phyloP scores from a whole-genome alignment of 2,329 filamentous ascomycete species.

The Simplicillium aogashimaense region DNA sequence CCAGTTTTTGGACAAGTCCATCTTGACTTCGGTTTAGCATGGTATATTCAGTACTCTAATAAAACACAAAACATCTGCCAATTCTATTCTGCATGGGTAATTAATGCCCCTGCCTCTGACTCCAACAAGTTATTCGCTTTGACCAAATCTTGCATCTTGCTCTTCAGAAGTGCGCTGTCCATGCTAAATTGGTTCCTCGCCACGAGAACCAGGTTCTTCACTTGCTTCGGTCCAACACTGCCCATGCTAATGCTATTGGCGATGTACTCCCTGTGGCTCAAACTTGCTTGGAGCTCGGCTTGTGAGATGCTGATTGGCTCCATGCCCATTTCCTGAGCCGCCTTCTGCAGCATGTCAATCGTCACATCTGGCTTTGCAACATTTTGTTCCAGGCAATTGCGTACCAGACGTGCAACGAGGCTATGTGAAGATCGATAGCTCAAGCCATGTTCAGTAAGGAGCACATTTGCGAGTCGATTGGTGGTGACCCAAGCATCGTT shows the following conservation, averaged over 20 bases:
- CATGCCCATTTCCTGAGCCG: conserved; percentile 12
- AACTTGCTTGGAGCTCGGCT: conserved; percentile 13
- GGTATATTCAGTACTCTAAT: neutral
- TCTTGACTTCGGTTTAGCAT: neutral
- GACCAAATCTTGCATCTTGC: neutral
- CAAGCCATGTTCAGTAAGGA: neutral
- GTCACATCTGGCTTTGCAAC: conserved; percentile 1
- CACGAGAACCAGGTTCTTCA: conserved; percentile 1
- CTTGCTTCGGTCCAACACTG: conserved; percentile 1
- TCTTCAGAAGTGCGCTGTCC: neutral
- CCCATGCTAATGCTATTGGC: conserved; percentile 1
- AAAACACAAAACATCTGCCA: no score
- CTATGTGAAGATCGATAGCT: conserved; percentile 2
- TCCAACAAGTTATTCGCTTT: neutral
- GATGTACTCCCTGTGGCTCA: conserved; percentile 2
- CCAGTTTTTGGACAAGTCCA: neutral
- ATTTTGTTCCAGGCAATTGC: conserved; percentile 1
- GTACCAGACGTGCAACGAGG: conserved; percentile 1
- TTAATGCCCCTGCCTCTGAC: no score
- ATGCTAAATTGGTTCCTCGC: neutral
- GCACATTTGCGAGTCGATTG: conserved; percentile 2
- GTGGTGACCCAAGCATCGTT: conserved; percentile 3
- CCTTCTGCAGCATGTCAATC: conserved; percentile 2
- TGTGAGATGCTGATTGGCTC: conserved; percentile 17
- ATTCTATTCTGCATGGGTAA: neutral